A percentile compares a stretch with the other conserved stretches of the same genome.
These are phyloP conservation scores for Trichoderma sp. DNA, from an alignment of 2,329 filamentous ascomycete species.

Conservation along the genomic window DNA sequence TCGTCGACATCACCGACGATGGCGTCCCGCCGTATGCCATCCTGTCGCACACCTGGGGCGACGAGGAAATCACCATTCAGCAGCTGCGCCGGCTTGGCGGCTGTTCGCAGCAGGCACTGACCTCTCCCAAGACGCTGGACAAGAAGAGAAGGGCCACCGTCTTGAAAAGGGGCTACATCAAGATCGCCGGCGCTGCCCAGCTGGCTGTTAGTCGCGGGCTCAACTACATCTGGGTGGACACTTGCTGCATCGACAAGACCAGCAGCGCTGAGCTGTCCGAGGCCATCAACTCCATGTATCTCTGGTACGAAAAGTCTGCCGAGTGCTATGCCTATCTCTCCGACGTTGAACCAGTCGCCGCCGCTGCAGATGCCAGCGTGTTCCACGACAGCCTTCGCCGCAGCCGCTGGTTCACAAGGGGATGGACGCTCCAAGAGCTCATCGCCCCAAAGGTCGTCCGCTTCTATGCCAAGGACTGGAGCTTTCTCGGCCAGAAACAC, in stretches of 20 bases:
- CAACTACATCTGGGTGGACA: slow-evolving; percentile 29
- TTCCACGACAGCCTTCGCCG: slow-evolving; percentile 14
- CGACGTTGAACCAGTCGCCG: slow-evolving; percentile 21
- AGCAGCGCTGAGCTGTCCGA: slow-evolving; percentile 1
- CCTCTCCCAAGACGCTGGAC: not conserved
- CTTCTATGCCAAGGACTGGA: slow-evolving; percentile 19
- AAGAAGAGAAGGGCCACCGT: slow-evolving; percentile 6
- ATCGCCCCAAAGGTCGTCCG: slow-evolving; percentile 20
- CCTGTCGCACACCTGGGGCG: slow-evolving; percentile 31
- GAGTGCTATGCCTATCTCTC: slow-evolving; percentile 29
- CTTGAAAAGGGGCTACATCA: slow-evolving; percentile 24
- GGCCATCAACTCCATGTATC: slow-evolving; percentile 18
- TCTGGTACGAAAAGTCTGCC: slow-evolving; percentile 27
- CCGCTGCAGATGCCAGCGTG: not conserved
- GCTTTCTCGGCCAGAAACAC: slow-evolving; percentile 11
- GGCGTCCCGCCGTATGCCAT: slow-evolving; percentile 28
- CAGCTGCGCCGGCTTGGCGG: slow-evolving; percentile 22
- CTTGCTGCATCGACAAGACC: slow-evolving; percentile 25
- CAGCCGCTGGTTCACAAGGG: slow-evolving; percentile 25
- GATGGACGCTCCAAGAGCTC: slow-evolving; percentile 22
- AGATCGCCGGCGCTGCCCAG: slow-evolving; percentile 21
- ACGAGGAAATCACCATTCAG: slow-evolving; percentile 28
- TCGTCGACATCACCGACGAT: slow-evolving; percentile 17
- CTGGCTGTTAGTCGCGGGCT: slow-evolving; percentile 19
- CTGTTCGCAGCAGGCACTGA: not conserved